Conservation (phyloP, 305 asterid genomes). For the Fraxinus sp. region DNA sequence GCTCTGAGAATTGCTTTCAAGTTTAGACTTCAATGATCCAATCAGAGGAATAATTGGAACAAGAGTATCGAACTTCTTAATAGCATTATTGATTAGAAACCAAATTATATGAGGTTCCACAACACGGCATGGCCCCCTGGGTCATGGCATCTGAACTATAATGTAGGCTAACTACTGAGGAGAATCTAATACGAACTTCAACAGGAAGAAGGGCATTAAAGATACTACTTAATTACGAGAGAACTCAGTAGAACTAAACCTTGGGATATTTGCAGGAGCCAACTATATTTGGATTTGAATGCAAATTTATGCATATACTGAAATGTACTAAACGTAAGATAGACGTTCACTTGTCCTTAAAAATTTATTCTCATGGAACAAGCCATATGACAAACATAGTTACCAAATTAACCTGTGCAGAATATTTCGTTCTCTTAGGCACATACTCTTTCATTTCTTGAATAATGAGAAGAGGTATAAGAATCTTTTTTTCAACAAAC, state of each 20-base stretch:
- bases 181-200: background rate
- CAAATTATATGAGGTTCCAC: background rate
- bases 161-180: background rate
- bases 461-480: background rate
- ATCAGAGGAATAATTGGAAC: background rate
- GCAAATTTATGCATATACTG: background rate
- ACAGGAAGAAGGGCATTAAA: background rate
- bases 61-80: background rate
- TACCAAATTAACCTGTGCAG: background rate
- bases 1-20: background rate
- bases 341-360: background rate
- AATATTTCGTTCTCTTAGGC: background rate
- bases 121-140: background rate
- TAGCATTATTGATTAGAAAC: background rate
- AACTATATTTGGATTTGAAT: background rate
- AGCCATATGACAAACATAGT: background rate
- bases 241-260: background rate
- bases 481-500: background rate
- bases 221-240: background rate
- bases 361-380: background rate
- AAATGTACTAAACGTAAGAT: too few species aligned
- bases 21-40: background rate
- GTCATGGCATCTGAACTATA: background rate
- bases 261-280: background rate
- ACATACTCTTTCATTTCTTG: background rate